These are phyloP conservation scores for Eucalyptus camaldulensis DNA, from an alignment of 345 rosid genomes.

Conservation along the genomic window DNA sequence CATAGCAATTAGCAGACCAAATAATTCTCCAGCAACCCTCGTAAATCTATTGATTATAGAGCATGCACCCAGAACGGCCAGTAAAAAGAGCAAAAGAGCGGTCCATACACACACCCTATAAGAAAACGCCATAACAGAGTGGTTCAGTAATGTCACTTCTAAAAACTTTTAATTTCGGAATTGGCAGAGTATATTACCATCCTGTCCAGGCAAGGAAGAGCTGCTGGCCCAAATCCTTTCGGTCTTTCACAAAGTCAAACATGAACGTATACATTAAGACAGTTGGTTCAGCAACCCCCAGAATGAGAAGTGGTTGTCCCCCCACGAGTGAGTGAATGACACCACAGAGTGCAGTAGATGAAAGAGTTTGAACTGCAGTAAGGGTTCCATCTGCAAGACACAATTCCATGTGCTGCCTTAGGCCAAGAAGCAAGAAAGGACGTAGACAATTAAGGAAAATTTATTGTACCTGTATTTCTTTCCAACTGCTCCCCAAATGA, in stretches of 20 bases:
- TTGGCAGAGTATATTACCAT: conserved; percentile 18
- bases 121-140: not conserved
- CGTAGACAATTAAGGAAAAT: too few species aligned
- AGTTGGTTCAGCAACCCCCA: conserved; percentile 61
- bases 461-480: too few species aligned
- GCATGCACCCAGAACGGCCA: conserved; percentile 51
- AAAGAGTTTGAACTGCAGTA: too few species aligned
- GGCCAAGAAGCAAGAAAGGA: too few species aligned
- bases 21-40: conserved; percentile 51
- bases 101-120: conserved; percentile 58
- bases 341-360: too few species aligned
- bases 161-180: not conserved
- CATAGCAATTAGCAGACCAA: conserved; percentile 61
- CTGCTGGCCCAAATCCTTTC: conserved; percentile 42
- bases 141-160: not conserved
- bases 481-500: too few species aligned
- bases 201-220: conserved; percentile 62
- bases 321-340: too few species aligned
- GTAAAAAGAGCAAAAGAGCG: conserved; percentile 34
- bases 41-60: conserved; percentile 60
- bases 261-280: conserved; percentile 56
- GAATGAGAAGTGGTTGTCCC: conserved; percentile 34
- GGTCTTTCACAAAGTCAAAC: conserved; percentile 49
- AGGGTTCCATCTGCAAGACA: too few species aligned
- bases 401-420: too few species aligned